Evolutionary conservation across 495 filamentous ascomycete species (phyloP).

Genomic region (Penicillium lagena): DNA sequence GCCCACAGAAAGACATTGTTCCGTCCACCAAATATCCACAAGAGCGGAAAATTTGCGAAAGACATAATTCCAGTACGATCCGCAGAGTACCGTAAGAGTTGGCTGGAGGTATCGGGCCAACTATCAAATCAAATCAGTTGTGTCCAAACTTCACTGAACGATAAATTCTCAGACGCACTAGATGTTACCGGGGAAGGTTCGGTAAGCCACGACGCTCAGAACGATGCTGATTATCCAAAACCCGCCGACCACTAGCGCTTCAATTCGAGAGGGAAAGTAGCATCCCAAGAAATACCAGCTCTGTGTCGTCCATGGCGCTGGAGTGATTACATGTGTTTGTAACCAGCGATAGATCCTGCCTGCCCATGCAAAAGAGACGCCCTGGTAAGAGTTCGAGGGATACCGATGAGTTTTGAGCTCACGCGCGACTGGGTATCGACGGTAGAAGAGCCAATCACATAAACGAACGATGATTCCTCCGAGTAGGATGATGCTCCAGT

Average conservation of each 20-base stretch:
- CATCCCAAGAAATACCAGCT: slow-evolving; percentile 25
- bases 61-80: slow-evolving; percentile 47
- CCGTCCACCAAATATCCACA: slow-evolving; percentile 46
- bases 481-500: slow-evolving; percentile 23
- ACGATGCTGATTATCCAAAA: slow-evolving; percentile 37
- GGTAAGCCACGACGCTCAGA: slow-evolving; percentile 31
- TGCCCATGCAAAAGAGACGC: not conserved
- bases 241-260: slow-evolving; percentile 27
- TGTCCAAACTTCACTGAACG: not conserved
- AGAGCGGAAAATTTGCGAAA: slow-evolving; percentile 43
- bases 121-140: slow-evolving; percentile 14
- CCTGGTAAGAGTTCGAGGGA: not conserved
- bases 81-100: slow-evolving; percentile 39
- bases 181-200: slow-evolving; percentile 26
- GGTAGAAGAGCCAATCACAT: not conserved
- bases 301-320: slow-evolving; percentile 21
- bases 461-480: slow-evolving; percentile 22
- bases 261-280: slow-evolving; percentile 34
- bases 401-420: too few species aligned
- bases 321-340: slow-evolving; percentile 27
- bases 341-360: slow-evolving; percentile 15
- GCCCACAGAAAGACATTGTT: slow-evolving; percentile 52
- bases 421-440: not conserved
- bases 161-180: slow-evolving; percentile 23
- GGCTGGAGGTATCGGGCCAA: slow-evolving; percentile 24